Percentiles rank a stretch among this genome's conserved stretches.
phyloP scores from a whole-genome alignment of 495 filamentous ascomycete genomes.

The Aspergillus haitiensis region DNA sequence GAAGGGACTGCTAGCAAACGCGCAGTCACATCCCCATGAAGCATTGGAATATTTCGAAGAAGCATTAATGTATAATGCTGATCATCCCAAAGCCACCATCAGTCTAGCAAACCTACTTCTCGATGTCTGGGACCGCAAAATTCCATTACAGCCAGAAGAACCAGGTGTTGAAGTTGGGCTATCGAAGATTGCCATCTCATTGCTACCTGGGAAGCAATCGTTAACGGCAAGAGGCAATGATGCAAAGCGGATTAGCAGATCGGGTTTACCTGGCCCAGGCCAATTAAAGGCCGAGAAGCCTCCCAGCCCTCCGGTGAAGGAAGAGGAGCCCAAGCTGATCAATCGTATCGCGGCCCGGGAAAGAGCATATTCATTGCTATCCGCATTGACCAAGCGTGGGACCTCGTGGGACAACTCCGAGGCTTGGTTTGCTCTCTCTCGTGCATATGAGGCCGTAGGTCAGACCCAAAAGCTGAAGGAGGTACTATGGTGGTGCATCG shows the following conservation, averaged over 20 bases:
- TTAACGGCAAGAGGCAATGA: conserved; percentile 16
- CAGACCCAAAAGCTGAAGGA: conserved; percentile 81
- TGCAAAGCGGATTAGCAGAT: background rate
- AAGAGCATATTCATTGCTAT: conserved; percentile 79
- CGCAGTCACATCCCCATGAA: conserved; percentile 60
- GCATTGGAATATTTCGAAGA: conserved; percentile 76
- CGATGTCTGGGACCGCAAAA: conserved; percentile 73
- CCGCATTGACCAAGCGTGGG: conserved; percentile 78
- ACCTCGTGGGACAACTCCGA: conserved; percentile 90
- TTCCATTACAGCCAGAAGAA: conserved; percentile 44
- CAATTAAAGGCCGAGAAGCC: conserved; percentile 15
- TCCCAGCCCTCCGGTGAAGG: conserved; percentile 19
- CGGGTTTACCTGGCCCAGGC: conserved; percentile 14
- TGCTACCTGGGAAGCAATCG: conserved; percentile 26
- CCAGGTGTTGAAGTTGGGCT: conserved; percentile 33
- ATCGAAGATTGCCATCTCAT: conserved; percentile 31
- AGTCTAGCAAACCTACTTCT: conserved; percentile 80
- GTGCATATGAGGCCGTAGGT: conserved; percentile 79
- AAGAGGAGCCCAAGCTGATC: conserved; percentile 58
- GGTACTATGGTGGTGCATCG: conserved; percentile 69
- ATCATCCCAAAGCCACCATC: conserved; percentile 80
- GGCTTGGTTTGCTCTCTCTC: conserved; percentile 86
- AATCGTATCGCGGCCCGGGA: conserved; percentile 83
- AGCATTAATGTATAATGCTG: conserved; percentile 68
- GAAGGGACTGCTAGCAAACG: conserved; percentile 67